Base-by-base conservation (phyloP, 805 yeast genomes). In the Cyberlindnera bimundalis region DNA sequence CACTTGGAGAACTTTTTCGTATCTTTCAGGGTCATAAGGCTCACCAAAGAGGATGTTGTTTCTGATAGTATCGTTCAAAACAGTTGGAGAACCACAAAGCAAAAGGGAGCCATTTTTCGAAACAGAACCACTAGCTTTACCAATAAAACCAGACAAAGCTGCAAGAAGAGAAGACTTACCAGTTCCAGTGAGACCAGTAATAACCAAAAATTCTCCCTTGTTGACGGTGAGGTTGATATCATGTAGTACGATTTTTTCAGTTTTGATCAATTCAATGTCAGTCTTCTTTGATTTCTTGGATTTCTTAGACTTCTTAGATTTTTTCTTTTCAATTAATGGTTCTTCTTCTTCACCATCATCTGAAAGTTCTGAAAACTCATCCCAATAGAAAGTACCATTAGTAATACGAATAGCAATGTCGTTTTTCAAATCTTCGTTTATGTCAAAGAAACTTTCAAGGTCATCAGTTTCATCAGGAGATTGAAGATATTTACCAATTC, bases 21-120 rank as follows among this genome's bases (percentile, higher is more conserved):
- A 90, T 53, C 86, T 86, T 4, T 72, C 81, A 8, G 81, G 71
- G 53, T 90, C 96, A 60, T 67, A 85, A 48, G 72, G 78, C 53
- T 79, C 83, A 11, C 97, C 97, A 64, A 89, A 90, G 32, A 87
- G 61, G 56, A 90, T 84, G 58, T 90, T 90, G 18, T 89, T 96
- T 52, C 76, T 81, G 5, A 91, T 88, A 4, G 93, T 73, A 21
- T 95, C 96, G 58, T 91, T 91, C 81, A 86, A 81, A 47, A 91
- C 87, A 96, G 97, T 90, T 2, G 98, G 90, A 20, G 67, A 67
- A 24, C 65, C 43, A 67, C 78, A 64, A 18, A 74, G 53, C 29
- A 76, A 52, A 5, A 73, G 46, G 0, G 70, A 55, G 4, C 85
- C 85, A 37, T 68, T 64, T 12, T 73, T 67, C 14, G 57, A 51